phyloP scores from a whole-genome alignment of 164 flowering plant species.

The Stephania cephalantha region DNA sequence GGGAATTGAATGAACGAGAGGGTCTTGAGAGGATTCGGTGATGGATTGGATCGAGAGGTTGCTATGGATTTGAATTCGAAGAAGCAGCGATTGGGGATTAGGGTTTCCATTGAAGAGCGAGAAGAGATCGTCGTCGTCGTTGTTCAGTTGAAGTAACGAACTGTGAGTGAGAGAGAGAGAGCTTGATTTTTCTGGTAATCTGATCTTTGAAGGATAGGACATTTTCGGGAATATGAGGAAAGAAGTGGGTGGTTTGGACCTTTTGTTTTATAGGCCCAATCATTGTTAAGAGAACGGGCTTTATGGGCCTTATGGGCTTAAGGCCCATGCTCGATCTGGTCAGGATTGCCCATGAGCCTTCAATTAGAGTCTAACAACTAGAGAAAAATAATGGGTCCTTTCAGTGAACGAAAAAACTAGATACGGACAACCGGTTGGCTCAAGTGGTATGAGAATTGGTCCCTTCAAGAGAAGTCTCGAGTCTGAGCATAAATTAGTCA shows the following conservation, averaged over 20 bases:
- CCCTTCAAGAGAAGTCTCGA: too few relatives aligned
- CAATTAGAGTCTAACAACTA: too few relatives aligned
- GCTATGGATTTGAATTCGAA: constrained; percentile 4
- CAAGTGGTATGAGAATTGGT: too few relatives aligned
- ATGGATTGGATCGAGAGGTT: constrained; percentile 16
- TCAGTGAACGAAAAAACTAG: too few relatives aligned
- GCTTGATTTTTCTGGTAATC: background rate
- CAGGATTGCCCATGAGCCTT: too few relatives aligned
- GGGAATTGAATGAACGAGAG: constrained; percentile 15
- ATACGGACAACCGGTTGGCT: too few relatives aligned
- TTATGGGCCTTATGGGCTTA: too few relatives aligned
- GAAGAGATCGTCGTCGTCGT: background rate
- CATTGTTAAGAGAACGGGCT: too few relatives aligned
- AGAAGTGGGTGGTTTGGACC: background rate
- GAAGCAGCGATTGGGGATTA: background rate
- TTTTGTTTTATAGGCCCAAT: background rate
- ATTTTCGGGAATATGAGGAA: background rate
- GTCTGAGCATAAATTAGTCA: too few relatives aligned
- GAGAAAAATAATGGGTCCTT: too few relatives aligned
- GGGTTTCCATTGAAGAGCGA: constrained; percentile 12
- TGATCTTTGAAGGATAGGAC: background rate
- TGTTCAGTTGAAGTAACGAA: background rate
- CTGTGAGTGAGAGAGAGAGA: background rate
- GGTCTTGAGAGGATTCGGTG: constrained; percentile 16
- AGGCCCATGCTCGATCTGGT: too few relatives aligned